phyloP scores from a whole-genome alignment of 2,329 filamentous ascomycete genomes.

The Colletotrichum caudatum region DNA sequence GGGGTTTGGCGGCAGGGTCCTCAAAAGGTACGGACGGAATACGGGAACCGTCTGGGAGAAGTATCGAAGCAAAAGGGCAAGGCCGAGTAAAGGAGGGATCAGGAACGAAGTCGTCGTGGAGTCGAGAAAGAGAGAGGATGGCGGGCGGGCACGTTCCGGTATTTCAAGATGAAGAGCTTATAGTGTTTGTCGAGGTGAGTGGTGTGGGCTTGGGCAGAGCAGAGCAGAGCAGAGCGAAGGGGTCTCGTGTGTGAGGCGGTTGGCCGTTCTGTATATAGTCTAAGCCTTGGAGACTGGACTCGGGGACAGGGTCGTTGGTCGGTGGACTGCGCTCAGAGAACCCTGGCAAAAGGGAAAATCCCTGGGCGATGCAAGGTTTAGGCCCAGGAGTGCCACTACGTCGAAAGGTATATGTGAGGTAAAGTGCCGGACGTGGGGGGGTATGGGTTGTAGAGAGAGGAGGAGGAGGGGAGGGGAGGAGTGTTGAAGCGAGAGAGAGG shows the following conservation, averaged over 20 bases:
- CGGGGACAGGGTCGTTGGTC: not conserved
- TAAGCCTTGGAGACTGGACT: not conserved
- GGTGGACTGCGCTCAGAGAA: conserved; percentile 27
- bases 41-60: not conserved
- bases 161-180: conserved; percentile 23
- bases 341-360: conserved; percentile 23
- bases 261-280: conserved; percentile 32
- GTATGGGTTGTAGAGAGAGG: not conserved
- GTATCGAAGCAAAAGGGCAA: not conserved
- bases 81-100: not conserved
- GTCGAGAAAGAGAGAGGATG: not conserved
- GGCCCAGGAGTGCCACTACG: conserved; percentile 24
- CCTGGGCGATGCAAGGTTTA: conserved; percentile 30
- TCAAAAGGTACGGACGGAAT: not conserved
- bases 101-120: conserved; percentile 23
- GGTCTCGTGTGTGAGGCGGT: conserved; percentile 1
- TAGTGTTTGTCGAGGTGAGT: conserved; percentile 8
- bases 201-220: conserved; percentile 3
- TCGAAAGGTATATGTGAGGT: conserved; percentile 17
- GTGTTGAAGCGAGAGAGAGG: not conserved
- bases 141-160: conserved; percentile 20
- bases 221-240: not conserved
- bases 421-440: conserved; percentile 9
- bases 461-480: not conserved
- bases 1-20: not conserved